Base-by-base conservation (phyloP, 1,284 basidiomycete genomes). In the Trichosporon ovoides region DNA sequence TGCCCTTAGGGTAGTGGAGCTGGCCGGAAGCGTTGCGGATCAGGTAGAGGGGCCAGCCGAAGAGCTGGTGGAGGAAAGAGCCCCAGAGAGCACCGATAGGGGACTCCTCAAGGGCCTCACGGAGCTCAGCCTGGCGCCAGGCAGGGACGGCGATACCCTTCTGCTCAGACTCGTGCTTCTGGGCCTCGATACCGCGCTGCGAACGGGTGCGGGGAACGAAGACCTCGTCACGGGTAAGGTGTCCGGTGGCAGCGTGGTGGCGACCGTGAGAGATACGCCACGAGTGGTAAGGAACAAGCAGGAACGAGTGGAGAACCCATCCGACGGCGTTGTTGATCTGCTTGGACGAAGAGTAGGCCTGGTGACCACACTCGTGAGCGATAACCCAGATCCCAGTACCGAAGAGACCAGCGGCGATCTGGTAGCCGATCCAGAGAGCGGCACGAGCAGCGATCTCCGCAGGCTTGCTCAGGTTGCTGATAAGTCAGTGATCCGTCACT, bases 181-280 rank as follows among this genome's bases (percentile, higher is more conserved):
- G 76, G n/a, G 84, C 82, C 67, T 85, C 84, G 34, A 91, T 77
- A 24, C 84, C 83, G 20, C 83, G 74, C 60, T 92, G 81, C 13
- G 86, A 85, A 38, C 93, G 88, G 31, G 95, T 96, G 64, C 84
- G 81, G 56, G 96, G 96, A 6, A 98, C 92, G 69, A 91, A 97
- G 63, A 98, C 96, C 76, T 99, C 93, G 71, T 98, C 95, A 66
- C 95, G 87, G 53, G 89, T 92, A 82, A 97, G 84, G 79, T 98
- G 94, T 36, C 84, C 90, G 14, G 94, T 98, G 9, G 89, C 87
- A 35, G 96, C 96, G 78, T 98, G 95, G 78, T 98, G 95, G 76
- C 93, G 93, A 36, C 85, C 92, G 77, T 98, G 95, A 66, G 88
- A 90, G 76, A 98, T 94, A 64, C 93, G 84, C 96, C 96, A 98